Conservation (phyloP, 306 rosid genomes). For the Gastrolobium bilobum region DNA sequence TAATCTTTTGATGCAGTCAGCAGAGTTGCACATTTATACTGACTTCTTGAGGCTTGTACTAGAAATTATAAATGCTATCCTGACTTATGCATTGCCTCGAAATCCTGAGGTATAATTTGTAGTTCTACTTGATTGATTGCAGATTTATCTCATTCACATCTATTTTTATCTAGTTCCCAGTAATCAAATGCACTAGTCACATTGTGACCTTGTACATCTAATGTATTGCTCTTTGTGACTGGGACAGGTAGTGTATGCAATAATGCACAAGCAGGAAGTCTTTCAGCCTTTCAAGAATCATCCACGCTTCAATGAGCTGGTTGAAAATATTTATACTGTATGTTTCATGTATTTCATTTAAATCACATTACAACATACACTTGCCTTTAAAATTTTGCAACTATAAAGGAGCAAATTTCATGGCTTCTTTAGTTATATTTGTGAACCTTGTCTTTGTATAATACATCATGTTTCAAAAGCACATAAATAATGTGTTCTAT, state of each 20-base stretch:
- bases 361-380: neutral
- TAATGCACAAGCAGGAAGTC: conserved; percentile 84
- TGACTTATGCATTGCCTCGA: conserved; percentile 82
- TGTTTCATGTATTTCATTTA: conserved; percentile 12
- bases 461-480: conserved; percentile 11
- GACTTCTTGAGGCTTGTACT: conserved; percentile 90
- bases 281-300: conserved; percentile 85
- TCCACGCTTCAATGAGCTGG: conserved; percentile 78
- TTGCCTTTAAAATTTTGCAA: neutral
- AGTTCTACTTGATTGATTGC: conserved; percentile 1
- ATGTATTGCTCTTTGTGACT: conserved; percentile 21
- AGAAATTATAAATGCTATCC: conserved; percentile 82
- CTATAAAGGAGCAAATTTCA: conserved; percentile 16
- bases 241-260: conserved; percentile 77
- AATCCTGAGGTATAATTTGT: conserved; percentile 77
- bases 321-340: conserved; percentile 83
- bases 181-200: neutral
- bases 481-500: conserved; percentile 16
- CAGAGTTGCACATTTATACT: conserved; percentile 82
- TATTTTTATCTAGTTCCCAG: neutral
- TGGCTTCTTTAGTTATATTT: neutral
- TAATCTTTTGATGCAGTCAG: conserved; percentile 63
- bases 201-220: conserved; percentile 1
- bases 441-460: neutral
- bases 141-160: neutral